phyloP scores from a whole-genome alignment of 176 grass and related monocot genomes.

The Musa beccarii region DNA sequence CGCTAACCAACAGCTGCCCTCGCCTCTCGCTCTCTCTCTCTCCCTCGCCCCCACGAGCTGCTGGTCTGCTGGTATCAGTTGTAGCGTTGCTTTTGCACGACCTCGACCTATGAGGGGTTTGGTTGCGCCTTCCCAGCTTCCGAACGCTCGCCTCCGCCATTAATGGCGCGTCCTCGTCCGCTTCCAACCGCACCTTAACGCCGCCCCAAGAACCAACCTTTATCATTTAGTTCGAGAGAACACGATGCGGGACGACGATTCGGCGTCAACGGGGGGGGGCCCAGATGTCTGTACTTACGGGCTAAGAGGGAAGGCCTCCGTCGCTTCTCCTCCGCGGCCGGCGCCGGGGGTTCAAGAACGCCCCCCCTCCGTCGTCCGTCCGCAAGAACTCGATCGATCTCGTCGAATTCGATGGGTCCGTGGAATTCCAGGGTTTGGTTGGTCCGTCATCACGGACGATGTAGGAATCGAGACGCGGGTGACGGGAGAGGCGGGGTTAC shows the following conservation, averaged over 20 bases:
- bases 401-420: neutral
- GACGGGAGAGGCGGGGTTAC: neutral
- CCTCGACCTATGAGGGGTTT: neutral
- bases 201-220: slow-evolving; percentile 3
- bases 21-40: neutral
- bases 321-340: neutral
- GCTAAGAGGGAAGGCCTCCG: neutral
- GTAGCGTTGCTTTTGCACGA: slow-evolving; percentile 4
- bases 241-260: neutral
- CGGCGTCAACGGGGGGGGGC: neutral
- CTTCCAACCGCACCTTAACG: slow-evolving; percentile 11
- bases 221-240: neutral
- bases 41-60: neutral
- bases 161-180: slow-evolving; percentile 27
- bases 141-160: neutral
- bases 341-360: neutral
- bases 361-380: neutral
- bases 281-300: neutral
- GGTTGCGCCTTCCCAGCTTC: slow-evolving; percentile 1
- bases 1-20: neutral
- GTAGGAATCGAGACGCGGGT: neutral
- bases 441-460: neutral
- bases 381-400: too few species aligned
- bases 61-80: neutral
- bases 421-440: neutral